Evolutionary conservation across 2,329 filamentous ascomycete species (phyloP), one percentile per base, ranked within the genome.

Genomic region (Nectriaceae sp.): DNA sequence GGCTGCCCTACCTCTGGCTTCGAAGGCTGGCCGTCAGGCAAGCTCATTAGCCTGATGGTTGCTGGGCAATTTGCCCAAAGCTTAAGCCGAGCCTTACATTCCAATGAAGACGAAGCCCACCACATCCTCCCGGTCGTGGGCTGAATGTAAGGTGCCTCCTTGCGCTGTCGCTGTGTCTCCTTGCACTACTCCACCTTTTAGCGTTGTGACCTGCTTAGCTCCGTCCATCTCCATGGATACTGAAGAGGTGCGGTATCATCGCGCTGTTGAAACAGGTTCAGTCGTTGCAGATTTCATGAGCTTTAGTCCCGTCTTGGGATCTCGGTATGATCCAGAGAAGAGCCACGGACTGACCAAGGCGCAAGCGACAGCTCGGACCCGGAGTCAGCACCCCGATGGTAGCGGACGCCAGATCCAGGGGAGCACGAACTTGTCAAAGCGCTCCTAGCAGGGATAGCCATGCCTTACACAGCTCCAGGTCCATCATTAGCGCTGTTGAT

Each of bases 401-500:
- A 46, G 40, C 43, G 36, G 26, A 40, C 37, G 48, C 42, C 29
- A 39, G 20, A 42, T 42, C 45, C 51, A 44, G 33, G 50, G 50
- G 49, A 46, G 49, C 41, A 49, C 46, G 36, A 49, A 45, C 42
- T 26, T 33, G 53, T 57, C 56, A 55, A 59, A 56, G 56, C 55
- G 51, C 44, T 42, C 42, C 49, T 40, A 57, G 51, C 55, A 58
- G 52, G 55, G 22, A 50, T 11, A 38, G 29, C 41, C 48, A 44
- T 40, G 16, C 49, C 46, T 42, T 44, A 36, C 33, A 44, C 35
- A 44, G 41, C 15, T 39, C 40, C 42, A 52, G 37, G 50, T n/a
- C 37, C 45, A 42, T 39, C 45, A 57, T 59, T 52, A 43, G 47
- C 39, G 35, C 44, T 44, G 36, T 46, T 48, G 46, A 48, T 52